Percentiles rank a stretch among this genome's conserved stretches.
phyloP scores from a whole-genome alignment of 2,329 filamentous ascomycete genomes.

The Paraphaeosphaeria sporulosa region DNA sequence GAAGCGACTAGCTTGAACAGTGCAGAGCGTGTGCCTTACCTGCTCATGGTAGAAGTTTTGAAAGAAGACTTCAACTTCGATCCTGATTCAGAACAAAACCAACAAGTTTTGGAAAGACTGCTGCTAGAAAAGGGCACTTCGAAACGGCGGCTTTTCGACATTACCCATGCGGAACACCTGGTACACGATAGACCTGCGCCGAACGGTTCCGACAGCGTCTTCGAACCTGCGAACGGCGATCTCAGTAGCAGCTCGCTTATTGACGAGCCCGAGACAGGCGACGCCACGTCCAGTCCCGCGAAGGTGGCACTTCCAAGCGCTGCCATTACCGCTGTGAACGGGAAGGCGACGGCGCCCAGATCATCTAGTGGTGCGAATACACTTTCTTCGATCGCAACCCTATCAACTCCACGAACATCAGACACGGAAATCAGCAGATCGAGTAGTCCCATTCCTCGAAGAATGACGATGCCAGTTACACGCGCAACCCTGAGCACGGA shows the following conservation, averaged over 20 bases:
- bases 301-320: slow-evolving; percentile 36
- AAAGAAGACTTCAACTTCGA: slow-evolving; percentile 85
- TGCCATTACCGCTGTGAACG: slow-evolving; percentile 21
- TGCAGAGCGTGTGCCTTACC: slow-evolving; percentile 83
- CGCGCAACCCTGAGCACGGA: slow-evolving; percentile 65
- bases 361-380: slow-evolving; percentile 69
- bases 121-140: slow-evolving; percentile 71
- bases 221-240: slow-evolving; percentile 82
- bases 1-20: slow-evolving; percentile 87
- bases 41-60: slow-evolving; percentile 84
- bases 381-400: slow-evolving; percentile 65
- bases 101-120: slow-evolving; percentile 68
- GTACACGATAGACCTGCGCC: slow-evolving; percentile 54
- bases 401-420: slow-evolving; percentile 73
- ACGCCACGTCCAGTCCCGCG: slow-evolving; percentile 41
- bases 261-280: slow-evolving; percentile 61
- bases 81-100: slow-evolving; percentile 75
- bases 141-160: slow-evolving; percentile 60
- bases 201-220: slow-evolving; percentile 72
- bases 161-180: slow-evolving; percentile 67
- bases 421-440: slow-evolving; percentile 73
- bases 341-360: slow-evolving; percentile 55
- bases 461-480: slow-evolving; percentile 66
- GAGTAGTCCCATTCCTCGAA: slow-evolving; percentile 69
- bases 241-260: slow-evolving; percentile 76